Evolutionary conservation across 306 rosid genomes (phyloP), one percentile per base, ranked within the genome.

Genomic region (Clitoria ternatea): DNA sequence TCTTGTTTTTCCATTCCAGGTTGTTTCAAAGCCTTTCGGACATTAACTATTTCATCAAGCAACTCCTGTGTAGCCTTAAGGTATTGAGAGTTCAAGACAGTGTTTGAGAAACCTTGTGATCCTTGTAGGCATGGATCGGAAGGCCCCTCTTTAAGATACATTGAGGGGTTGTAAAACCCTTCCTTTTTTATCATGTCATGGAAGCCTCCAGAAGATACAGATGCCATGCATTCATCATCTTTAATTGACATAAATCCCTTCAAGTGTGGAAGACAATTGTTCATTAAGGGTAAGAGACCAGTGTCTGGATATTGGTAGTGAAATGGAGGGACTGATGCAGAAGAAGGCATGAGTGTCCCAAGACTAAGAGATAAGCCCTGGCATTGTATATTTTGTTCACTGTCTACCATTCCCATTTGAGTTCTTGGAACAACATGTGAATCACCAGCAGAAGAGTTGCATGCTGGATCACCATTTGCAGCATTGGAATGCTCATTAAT

Each of bases 301-400:
- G 89, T 7, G 67, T 76, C 65, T 7, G 84, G 55, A 60, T 85
- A 83, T 4, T 81, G 88, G 77, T 75, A 81, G 30, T 77, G 81
- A 73, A 85, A 88, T 9, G 85, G 73, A 74, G 88, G 79, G 49
- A 66, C 59, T 24, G 87, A 83, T 37, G 61, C 78, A 4, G 62
- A 20, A 52, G 80, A 66, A 20, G 84, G 84, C 68, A 82, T 76
- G 29, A 83, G 77, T 20, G 92, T 83, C 42, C 85, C 81, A 29
- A 89, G 89, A 83, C 91, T 91, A 17, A 91, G 96, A 74, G 96
- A 87, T 32, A 91, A 75, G 32, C 90, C 91, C 42, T 83, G 92
- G 73, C 80, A 83, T 61, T 81, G 89, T 29, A 73, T 73, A 81
- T 72, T 85, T 8, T 71, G 85, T n/a, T 86, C 81, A 42, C 36